Conservation (phyloP, 2,329 filamentous ascomycete genomes). For the Atkinsonella texensis region DNA sequence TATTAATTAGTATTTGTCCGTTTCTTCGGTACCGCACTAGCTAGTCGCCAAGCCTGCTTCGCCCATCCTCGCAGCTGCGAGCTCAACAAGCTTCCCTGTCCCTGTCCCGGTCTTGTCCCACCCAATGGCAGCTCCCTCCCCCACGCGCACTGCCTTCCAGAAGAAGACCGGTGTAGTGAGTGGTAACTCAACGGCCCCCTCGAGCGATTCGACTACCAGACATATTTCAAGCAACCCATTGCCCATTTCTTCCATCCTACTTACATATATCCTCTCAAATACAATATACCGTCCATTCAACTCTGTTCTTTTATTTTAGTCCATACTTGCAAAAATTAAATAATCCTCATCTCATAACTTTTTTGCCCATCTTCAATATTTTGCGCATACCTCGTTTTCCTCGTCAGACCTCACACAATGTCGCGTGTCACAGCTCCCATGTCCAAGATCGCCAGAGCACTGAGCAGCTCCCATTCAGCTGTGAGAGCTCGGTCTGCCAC, state of each 20-base stretch:
- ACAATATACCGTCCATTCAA: too few relatives aligned
- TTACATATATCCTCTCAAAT: too few relatives aligned
- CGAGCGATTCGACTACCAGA: not conserved
- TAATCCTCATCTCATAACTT: not conserved
- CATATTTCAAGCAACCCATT: too few relatives aligned
- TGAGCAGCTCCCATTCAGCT: constrained; percentile 30
- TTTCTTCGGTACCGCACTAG: not conserved
- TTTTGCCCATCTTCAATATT: not conserved
- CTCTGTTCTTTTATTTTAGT: too few relatives aligned
- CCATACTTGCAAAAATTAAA: too few relatives aligned
- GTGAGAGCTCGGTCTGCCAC: constrained; percentile 18
- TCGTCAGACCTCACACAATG: constrained; percentile 19
- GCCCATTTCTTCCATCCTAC: too few relatives aligned
- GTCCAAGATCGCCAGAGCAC: constrained; percentile 34
- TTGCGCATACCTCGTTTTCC: not conserved
- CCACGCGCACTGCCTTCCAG: not conserved
- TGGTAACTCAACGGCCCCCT: not conserved
- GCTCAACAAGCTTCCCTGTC: not conserved
- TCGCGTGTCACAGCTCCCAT: constrained; percentile 38
- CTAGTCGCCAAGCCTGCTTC: too few relatives aligned
- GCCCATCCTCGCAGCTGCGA: not conserved
- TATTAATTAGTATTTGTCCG: not conserved
- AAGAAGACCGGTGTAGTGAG: not conserved
- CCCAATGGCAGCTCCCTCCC: not conserved
- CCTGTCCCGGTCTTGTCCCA: not conserved